A percentile compares a stretch with the other conserved stretches of the same genome.
These are phyloP conservation scores for Quillaja saponaria DNA, from an alignment of 306 rosid genomes.

Conservation along the genomic window DNA sequence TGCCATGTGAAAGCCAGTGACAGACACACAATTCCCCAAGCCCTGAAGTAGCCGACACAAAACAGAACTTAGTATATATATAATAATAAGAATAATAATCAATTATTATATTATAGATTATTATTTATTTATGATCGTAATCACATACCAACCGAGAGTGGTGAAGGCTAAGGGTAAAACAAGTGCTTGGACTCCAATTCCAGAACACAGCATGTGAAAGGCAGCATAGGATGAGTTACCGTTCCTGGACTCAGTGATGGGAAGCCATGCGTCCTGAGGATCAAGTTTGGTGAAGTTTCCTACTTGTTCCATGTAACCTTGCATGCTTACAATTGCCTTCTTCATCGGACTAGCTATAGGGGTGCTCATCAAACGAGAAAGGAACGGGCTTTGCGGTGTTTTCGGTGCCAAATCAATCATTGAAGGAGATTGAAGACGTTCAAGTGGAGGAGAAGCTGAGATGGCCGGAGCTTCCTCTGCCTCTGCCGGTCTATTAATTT, in stretches of 20 bases:
- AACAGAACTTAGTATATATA: too few relatives aligned
- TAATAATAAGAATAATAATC: too few relatives aligned
- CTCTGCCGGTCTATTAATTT: background rate
- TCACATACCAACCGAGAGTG: conserved; percentile 59
- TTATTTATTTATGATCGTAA: too few relatives aligned
- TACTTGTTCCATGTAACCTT: conserved; percentile 57
- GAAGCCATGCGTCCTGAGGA: conserved; percentile 83
- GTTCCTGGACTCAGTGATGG: conserved; percentile 63
- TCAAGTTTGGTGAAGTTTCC: conserved; percentile 61
- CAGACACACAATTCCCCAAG: conserved; percentile 58
- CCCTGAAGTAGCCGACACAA: too few relatives aligned
- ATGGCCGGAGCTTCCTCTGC: conserved; percentile 9
- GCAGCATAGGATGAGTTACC: conserved; percentile 73
- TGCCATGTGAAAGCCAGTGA: conserved; percentile 61
- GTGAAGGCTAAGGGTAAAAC: conserved; percentile 68
- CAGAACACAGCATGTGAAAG: conserved; percentile 60
- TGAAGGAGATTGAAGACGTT: conserved; percentile 30
- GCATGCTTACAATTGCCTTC: conserved; percentile 58
- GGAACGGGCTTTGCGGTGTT: conserved; percentile 45
- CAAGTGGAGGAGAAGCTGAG: conserved; percentile 24
- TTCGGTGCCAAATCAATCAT: conserved; percentile 5
- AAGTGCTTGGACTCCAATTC: conserved; percentile 73
- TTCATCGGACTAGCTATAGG: conserved; percentile 62
- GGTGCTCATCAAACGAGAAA: conserved; percentile 39
- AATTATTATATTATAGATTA: too few relatives aligned